Conservation (phyloP, 2,329 filamentous ascomycete genomes). For the Dactylella cylindrospora region DNA sequence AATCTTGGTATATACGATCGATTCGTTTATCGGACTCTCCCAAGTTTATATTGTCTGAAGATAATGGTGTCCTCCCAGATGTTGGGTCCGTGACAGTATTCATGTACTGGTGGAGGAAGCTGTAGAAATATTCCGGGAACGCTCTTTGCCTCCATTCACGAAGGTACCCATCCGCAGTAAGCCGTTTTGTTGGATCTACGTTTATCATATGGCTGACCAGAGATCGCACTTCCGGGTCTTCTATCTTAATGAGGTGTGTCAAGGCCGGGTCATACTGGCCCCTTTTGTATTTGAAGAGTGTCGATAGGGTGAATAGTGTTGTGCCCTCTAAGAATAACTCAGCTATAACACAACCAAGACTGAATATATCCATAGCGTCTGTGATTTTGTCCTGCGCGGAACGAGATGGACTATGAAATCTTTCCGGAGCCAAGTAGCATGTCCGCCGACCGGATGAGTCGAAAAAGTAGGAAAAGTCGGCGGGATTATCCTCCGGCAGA, state of each 20-base stretch:
- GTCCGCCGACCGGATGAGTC: constrained; percentile 88
- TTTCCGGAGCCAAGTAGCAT: constrained; percentile 91
- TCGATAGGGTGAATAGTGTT: constrained; percentile 95
- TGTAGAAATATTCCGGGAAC: constrained; percentile 96
- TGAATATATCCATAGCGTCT: constrained; percentile 99
- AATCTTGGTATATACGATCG: constrained; percentile 87
- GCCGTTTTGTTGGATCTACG: constrained; percentile 84
- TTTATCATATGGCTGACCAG: constrained; percentile 95
- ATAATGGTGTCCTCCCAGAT: constrained; percentile 71
- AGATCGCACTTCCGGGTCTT: constrained; percentile 74
- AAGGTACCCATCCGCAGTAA: constrained; percentile 90
- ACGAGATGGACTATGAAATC: constrained; percentile 72
- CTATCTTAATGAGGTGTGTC: constrained; percentile 78
- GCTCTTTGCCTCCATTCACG: constrained; percentile 89
- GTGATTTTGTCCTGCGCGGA: constrained; percentile 65
- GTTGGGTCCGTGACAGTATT: constrained; percentile 88
- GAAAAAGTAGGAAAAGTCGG: constrained; percentile 97
- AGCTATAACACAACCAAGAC: constrained; percentile 91
- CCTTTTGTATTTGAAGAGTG: constrained; percentile 89
- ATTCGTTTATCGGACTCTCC: constrained; percentile 90
- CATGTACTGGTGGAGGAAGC: constrained; percentile 97
- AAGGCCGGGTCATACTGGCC: constrained; percentile 88
- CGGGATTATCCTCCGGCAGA: constrained; percentile 92
- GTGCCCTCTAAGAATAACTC: constrained; percentile 85
- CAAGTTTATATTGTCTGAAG: constrained; percentile 50